Evolutionary conservation across 225 moss, liverwort and hornwort genomes (phyloP), one percentile per base, ranked within the genome.

Genomic region (Sphagnum contortum): DNA sequence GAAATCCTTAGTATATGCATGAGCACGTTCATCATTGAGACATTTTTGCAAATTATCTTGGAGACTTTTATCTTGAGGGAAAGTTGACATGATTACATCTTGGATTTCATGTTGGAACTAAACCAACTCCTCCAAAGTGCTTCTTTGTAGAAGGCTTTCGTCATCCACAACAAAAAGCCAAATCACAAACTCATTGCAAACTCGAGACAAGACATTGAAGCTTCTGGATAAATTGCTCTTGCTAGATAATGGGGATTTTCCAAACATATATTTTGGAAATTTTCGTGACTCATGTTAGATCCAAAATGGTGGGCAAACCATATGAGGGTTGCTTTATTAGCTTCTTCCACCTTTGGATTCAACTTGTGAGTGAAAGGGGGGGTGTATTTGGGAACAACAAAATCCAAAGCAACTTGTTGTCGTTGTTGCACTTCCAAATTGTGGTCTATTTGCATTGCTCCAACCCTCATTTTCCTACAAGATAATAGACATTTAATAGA

Each of bases 91-190:
- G 6, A 14, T 5, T 64, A 66, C 72, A 2, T 60, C 61, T 8
- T 53, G 5, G 1, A 72, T 48, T 29, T 66, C 60, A 1, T 48
- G n/a, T 3, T 66, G 56, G 2, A 49, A 46, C 12, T 66, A 52
- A 49, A 59, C 7, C 12, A 59, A 10, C 59, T 29, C 59, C 44
- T 5, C 5, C 2, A n/a, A 5, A 59, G 59, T n/a, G 12, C 12
- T 5, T 6, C 5, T 10, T 59, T 59, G 12, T 14, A 55, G 47
- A 49, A 66, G 48, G 49, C 60, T 66, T 11, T 72, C 71, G 44
- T 72, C 60, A 53, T 72, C 71, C 48, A 61, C 3, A 6, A 72
- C 59, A 2, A 61, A 66, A 44, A 66, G 65, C 10, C 59, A 60
- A 4, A 72, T 2, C 4, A 61, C 0, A 44, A 50, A 60, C 10